Percentiles rank a stretch among this genome's conserved stretches.
Conservation (phyloP, 2,329 filamentous ascomycete species). For the Chaetothyriales sp. region DNA sequence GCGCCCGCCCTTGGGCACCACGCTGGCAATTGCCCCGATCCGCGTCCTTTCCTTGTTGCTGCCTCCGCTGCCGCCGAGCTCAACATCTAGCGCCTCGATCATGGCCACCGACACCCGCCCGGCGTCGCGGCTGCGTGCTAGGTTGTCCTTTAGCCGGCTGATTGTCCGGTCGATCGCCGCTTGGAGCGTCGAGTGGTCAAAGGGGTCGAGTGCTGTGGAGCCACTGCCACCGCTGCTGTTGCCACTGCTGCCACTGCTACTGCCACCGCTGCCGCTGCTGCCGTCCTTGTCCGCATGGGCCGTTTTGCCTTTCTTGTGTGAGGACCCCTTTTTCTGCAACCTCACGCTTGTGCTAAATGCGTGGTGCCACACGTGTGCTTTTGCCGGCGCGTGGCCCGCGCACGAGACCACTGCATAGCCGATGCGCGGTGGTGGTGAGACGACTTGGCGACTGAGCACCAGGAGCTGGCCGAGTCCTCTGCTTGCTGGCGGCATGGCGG, state of each 20-base stretch:
- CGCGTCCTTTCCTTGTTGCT: conserved; percentile 30
- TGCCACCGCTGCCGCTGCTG: not conserved
- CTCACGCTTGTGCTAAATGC: not conserved
- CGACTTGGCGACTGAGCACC: not conserved
- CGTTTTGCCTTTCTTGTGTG: not conserved
- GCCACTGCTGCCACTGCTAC: too few relatives aligned
- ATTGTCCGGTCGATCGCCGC: conserved; percentile 41
- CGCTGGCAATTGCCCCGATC: conserved; percentile 52
- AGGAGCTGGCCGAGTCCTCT: not conserved
- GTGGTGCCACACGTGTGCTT: not conserved
- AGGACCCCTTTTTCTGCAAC: not conserved
- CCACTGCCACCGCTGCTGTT: not conserved
- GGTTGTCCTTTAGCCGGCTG: conserved; percentile 45
- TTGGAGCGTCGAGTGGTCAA: conserved; percentile 47
- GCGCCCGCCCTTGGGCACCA: conserved; percentile 50
- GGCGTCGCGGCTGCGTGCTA: conserved; percentile 48
- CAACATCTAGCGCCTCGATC: conserved; percentile 49
- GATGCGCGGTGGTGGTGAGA: not conserved
- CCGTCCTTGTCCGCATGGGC: not conserved
- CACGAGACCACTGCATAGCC: too few relatives aligned
- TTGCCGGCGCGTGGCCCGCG: too few relatives aligned
- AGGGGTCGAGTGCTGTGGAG: conserved; percentile 35
- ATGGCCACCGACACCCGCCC: conserved; percentile 49
- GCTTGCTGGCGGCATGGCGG: not conserved
- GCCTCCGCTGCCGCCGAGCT: conserved; percentile 40